Conservation (phyloP, 306 rosid species). For the Malus domestica region DNA sequence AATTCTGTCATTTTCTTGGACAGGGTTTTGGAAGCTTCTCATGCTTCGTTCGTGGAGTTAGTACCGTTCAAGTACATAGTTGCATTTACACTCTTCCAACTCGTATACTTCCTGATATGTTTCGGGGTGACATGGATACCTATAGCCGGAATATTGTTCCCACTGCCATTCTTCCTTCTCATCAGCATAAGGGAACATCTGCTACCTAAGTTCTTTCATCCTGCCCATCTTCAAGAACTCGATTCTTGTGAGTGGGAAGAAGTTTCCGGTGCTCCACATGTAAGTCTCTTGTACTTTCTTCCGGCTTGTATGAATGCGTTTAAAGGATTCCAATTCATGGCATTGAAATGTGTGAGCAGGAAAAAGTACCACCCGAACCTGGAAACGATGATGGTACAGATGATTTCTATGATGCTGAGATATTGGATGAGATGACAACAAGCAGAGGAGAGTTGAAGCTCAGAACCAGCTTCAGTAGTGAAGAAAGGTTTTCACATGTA, state of each 20-base stretch:
- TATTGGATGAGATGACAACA: slow-evolving; percentile 81
- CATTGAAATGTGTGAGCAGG: slow-evolving; percentile 35
- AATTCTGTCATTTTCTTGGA: background rate
- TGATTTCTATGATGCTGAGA: slow-evolving; percentile 60
- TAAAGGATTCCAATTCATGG: background rate
- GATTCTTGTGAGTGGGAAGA: slow-evolving; percentile 42
- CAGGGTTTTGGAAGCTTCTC: slow-evolving; percentile 43
- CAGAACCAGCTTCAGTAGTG: slow-evolving; percentile 48
- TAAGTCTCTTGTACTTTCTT: background rate
- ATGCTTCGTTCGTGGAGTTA: slow-evolving; percentile 30
- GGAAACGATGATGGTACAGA: slow-evolving; percentile 27
- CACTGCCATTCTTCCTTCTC: slow-evolving; percentile 44
- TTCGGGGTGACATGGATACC: slow-evolving; percentile 49
- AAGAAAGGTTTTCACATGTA: slow-evolving; percentile 49
- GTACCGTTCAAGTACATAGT: slow-evolving; percentile 39
- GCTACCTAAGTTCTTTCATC: slow-evolving; percentile 33
- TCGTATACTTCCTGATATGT: slow-evolving; percentile 31
- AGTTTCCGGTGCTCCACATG: slow-evolving; percentile 26
- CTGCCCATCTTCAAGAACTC: slow-evolving; percentile 35
- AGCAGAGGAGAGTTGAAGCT: slow-evolving; percentile 77
- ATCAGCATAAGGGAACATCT: slow-evolving; percentile 31
- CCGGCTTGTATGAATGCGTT: background rate
- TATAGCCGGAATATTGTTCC: slow-evolving; percentile 46
- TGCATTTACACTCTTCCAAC: slow-evolving; percentile 32
- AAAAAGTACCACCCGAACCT: slow-evolving; percentile 26